These are phyloP conservation scores for Penicillium angulare DNA, from an alignment of 495 filamentous ascomycete genomes.

Conservation along the genomic window DNA sequence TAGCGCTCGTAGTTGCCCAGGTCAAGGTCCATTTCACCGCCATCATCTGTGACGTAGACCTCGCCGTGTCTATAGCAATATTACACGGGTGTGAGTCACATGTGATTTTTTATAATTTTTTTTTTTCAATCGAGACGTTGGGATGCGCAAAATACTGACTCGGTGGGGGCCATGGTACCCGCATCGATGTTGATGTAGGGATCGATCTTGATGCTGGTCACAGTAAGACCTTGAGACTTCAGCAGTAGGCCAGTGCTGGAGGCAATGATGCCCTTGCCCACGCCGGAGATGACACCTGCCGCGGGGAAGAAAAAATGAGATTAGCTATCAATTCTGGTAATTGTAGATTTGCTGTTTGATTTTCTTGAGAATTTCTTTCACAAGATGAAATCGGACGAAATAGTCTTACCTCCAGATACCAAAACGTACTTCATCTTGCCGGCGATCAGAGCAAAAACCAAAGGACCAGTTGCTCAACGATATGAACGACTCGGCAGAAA, in stretches of 20 bases:
- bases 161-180: slow-evolving; percentile 74
- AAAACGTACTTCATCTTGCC: slow-evolving; percentile 26
- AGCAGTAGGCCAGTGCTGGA: slow-evolving; percentile 65
- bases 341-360: not conserved
- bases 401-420: slow-evolving; percentile 24
- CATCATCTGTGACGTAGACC: slow-evolving; percentile 71
- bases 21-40: slow-evolving; percentile 86
- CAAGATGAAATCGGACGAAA: not conserved
- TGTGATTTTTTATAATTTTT: no score
- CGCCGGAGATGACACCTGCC: slow-evolving; percentile 72
- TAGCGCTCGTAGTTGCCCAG: slow-evolving; percentile 86
- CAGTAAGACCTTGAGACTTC: slow-evolving; percentile 65
- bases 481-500: slow-evolving; percentile 3
- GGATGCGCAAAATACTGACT: slow-evolving; percentile 49
- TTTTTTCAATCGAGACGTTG: not conserved
- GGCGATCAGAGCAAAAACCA: not conserved
- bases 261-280: slow-evolving; percentile 82
- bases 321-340: not conserved
- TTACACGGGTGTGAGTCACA: slow-evolving; percentile 1
- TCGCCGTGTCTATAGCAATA: slow-evolving; percentile 61
- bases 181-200: slow-evolving; percentile 65
- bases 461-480: not conserved
- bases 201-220: slow-evolving; percentile 72
- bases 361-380: not conserved
- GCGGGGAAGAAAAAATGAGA: not conserved